phyloP scores from a whole-genome alignment of 1,284 basidiomycete genomes.

The Pseudozyma pruni region DNA sequence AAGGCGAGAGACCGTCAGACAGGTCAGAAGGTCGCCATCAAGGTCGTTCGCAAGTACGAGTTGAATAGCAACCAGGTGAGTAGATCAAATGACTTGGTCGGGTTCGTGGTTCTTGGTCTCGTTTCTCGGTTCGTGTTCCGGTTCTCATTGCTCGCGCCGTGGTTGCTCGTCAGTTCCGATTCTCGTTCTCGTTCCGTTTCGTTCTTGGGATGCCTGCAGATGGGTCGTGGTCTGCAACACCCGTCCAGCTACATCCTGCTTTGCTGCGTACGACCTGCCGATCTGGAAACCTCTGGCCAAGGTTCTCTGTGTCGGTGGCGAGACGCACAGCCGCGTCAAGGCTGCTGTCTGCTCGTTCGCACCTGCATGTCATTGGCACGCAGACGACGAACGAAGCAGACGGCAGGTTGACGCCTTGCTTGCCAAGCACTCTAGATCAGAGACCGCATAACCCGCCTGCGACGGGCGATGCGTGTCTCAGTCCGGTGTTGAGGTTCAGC shows the following conservation, averaged over 20 bases:
- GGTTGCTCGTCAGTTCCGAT: conserved; percentile 9
- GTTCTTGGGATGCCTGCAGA: conserved; percentile 29
- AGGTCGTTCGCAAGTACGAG: conserved; percentile 96
- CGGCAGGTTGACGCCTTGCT: conserved; percentile 5
- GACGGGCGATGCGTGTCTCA: no score
- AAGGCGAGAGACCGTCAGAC: conserved; percentile 84
- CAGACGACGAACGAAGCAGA: not conserved
- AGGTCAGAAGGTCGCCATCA: conserved; percentile 89
- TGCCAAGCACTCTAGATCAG: not conserved
- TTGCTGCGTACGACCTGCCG: conserved; percentile 26
- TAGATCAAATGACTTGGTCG: conserved; percentile 68
- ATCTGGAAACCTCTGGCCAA: conserved; percentile 46
- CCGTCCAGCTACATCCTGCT: conserved; percentile 1
- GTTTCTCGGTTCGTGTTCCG: conserved; percentile 47
- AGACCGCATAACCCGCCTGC: no score
- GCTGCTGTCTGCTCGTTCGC: conserved; percentile 1
- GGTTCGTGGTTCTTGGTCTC: conserved; percentile 17
- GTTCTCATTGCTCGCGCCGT: conserved; percentile 33
- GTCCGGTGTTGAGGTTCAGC: no score
- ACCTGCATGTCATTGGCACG: not conserved
- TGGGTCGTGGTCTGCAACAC: not conserved
- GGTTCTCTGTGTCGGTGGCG: conserved; percentile 63
- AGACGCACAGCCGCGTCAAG: conserved; percentile 50
- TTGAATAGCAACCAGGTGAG: conserved; percentile 90
- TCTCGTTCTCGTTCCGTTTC: conserved; percentile 51